Conservation (phyloP, 2,329 filamentous ascomycete genomes). For the Phialophora chinensis region DNA sequence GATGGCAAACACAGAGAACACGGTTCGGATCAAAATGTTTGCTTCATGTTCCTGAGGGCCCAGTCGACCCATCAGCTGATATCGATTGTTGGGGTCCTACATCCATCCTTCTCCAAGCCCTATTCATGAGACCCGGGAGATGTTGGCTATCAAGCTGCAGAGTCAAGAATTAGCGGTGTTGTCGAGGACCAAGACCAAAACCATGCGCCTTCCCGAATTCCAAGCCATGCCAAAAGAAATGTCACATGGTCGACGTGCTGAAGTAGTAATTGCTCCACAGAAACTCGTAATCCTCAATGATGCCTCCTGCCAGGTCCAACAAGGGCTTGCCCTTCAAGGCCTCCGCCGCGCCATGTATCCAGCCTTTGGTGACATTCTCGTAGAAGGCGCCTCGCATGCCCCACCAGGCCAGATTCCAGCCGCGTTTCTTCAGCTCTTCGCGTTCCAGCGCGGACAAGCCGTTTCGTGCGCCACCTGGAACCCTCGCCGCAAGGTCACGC, state of each 20-base stretch:
- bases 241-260: slow-evolving; percentile 64
- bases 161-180: neutral
- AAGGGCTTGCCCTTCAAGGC: slow-evolving; percentile 75
- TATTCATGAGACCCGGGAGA: neutral
- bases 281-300: slow-evolving; percentile 96
- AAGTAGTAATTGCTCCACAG: slow-evolving; percentile 99
- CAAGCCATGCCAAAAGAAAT: neutral
- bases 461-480: slow-evolving; percentile 70
- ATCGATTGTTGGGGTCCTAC: neutral
- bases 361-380: slow-evolving; percentile 74
- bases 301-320: slow-evolving; percentile 79
- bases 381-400: slow-evolving; percentile 95
- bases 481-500: slow-evolving; percentile 65
- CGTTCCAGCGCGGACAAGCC: slow-evolving; percentile 83
- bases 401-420: slow-evolving; percentile 95
- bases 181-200: slow-evolving; percentile 1
- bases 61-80: neutral
- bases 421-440: slow-evolving; percentile 85
- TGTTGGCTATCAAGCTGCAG: neutral
- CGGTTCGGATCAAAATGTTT: neutral
- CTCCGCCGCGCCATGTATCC: slow-evolving; percentile 61
- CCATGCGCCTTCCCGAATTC: neutral
- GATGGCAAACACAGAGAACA: neutral
- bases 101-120: neutral
- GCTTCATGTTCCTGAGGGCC: neutral